These are phyloP conservation scores for Phytophthora foliorum DNA, from an alignment of 352 stramenopile genomes.

Conservation along the genomic window DNA sequence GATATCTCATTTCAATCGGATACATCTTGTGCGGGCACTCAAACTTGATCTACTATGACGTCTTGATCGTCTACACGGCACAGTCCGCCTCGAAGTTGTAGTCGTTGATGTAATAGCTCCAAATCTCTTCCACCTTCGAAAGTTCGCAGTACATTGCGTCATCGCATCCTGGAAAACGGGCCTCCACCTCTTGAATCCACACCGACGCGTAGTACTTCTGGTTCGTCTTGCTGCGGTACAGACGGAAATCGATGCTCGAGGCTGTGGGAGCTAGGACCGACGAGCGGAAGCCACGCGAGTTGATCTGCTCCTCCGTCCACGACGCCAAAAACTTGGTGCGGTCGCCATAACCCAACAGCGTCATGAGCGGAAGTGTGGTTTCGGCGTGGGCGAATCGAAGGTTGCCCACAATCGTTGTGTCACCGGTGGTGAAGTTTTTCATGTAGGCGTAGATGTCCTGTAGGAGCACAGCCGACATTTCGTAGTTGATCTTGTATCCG, in stretches of 20 bases:
- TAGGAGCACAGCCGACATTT: constrained; percentile 76
- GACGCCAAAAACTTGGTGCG: constrained; percentile 46
- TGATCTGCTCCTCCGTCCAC: constrained; percentile 48
- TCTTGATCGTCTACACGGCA: constrained; percentile 25
- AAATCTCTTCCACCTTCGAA: constrained; percentile 54
- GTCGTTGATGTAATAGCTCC: constrained; percentile 62
- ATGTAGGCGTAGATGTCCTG: constrained; percentile 68
- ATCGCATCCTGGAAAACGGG: constrained; percentile 54
- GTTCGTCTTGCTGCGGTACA: constrained; percentile 55
- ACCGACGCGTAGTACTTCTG: constrained; percentile 61
- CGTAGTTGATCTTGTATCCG: constrained; percentile 79
- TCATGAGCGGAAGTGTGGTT: constrained; percentile 80
- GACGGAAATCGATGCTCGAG: constrained; percentile 78
- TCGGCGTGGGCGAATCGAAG: constrained; percentile 84
- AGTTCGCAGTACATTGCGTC: constrained; percentile 57
- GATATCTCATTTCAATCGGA: neutral
- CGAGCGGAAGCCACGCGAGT: constrained; percentile 62
- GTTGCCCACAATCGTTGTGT: constrained; percentile 46
- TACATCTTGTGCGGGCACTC: neutral
- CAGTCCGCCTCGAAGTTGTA: constrained; percentile 52
- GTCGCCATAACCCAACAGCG: constrained; percentile 66
- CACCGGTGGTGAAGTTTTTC: constrained; percentile 49
- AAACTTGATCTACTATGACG: neutral
- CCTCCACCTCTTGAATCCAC: constrained; percentile 57
- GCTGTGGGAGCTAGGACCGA: constrained; percentile 67